Evolutionary conservation across 1,284 basidiomycete genomes (phyloP), one percentile per base, ranked within the genome.

Genomic region (Ganoderma sinense): DNA sequence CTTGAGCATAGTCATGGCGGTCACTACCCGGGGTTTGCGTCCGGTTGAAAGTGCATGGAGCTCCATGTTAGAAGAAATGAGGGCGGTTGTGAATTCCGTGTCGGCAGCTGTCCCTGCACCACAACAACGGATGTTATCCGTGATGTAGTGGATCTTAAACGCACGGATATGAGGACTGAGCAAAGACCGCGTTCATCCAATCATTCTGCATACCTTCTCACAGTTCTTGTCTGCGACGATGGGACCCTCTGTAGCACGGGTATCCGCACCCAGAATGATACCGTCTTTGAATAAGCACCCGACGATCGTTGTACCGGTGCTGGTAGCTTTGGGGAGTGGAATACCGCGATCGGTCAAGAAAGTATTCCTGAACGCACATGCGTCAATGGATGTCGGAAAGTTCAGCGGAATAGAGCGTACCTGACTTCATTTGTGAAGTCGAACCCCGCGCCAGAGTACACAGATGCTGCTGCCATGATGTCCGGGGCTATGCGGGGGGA

Each of bases 221-320:
- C 97, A 99, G 84, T 99, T 99, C 91, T 99, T 99, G 86, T 99
- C 97, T 0, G 97, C 97, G 18, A 99, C 96, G 75, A 99, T 99
- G 29, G 92, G 90, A 0, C 97, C 97, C 75, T 93, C 95, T 0
- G 97, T 99, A 2, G 97, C 96, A 77, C 97, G 89, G 0, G 98
- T 99, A 82, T 99, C 98, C 43, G 98, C 98, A 58, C 97, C 98
- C 14, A 99, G 89, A 18, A 98, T 91, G 70, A 99, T 91, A 4
- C 97, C 98, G 79, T 96, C 96, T 75, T 92, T 92, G 81, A 95
- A 99, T 69, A 98, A 84, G 78, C 96, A 96, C 36, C 97, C 98
- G n/a, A 96, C 95, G 81, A 99, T 99, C 55, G 97, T 99, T 2
- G 98, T 99, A 78, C 97, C 97, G 2, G 97, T 98, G 80, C 94